A percentile compares a stretch with the other conserved stretches of the same genome.
These are phyloP conservation scores for Flueggea neowawraea DNA, from an alignment of 441 rosid genomes.

Conservation along the genomic window DNA sequence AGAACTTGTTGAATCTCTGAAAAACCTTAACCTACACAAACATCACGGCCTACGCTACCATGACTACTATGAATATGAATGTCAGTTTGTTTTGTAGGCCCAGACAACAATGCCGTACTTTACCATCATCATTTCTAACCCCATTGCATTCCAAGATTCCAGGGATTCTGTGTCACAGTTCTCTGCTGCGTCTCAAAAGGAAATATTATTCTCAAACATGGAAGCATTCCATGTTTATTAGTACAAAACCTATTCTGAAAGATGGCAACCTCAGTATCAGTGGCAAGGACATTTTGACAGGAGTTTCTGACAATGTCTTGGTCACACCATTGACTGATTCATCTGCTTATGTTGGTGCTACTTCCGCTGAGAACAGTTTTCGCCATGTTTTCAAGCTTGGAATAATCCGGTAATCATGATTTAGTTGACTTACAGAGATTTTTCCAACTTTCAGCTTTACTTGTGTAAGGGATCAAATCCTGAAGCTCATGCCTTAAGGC, in stretches of 20 bases:
- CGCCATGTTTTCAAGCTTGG: conserved; percentile 74
- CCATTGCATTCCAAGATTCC: conserved; percentile 5
- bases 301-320: conserved; percentile 35
- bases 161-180: conserved; percentile 7
- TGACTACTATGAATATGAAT: conserved; percentile 6
- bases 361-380: conserved; percentile 26
- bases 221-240: conserved; percentile 37
- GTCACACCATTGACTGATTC: conserved; percentile 35
- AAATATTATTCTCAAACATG: conserved; percentile 16
- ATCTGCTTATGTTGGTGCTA: conserved; percentile 56
- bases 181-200: conserved; percentile 9
- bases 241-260: conserved; percentile 30
- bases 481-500: too few species aligned
- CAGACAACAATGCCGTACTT: conserved; percentile 10
- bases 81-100: conserved; percentile 4
- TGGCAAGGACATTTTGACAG: conserved; percentile 30
- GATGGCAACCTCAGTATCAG: conserved; percentile 34
- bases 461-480: too few species aligned
- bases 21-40: not conserved
- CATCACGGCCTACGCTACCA: not conserved
- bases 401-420: conserved; percentile 21
- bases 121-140: conserved; percentile 10
- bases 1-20: not conserved
- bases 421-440: not conserved
- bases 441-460: not conserved